These are phyloP conservation scores for Rhizopogon sp. DNA, from an alignment of 768 basidiomycete species.

Conservation along the genomic window DNA sequence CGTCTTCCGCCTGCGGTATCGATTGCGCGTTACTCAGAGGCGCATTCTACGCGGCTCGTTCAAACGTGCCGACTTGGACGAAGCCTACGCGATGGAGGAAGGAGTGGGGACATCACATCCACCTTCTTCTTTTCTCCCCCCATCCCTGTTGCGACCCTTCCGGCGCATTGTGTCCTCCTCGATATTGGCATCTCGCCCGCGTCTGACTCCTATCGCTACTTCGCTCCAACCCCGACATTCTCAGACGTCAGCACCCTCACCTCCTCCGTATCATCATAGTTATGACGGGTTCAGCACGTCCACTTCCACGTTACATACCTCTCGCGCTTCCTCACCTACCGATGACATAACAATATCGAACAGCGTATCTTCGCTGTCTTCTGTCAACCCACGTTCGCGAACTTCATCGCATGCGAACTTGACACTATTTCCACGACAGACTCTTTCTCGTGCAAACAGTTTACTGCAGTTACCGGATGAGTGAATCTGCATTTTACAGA, in stretches of 20 bases:
- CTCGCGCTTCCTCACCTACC: conserved; percentile 26
- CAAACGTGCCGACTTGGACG: conserved; percentile 21
- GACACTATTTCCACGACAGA: conserved; percentile 43
- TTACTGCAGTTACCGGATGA: conserved; percentile 7
- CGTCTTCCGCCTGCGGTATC: conserved; percentile 54
- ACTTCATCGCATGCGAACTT: conserved; percentile 66
- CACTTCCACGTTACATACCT: conserved; percentile 27
- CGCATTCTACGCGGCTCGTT: conserved; percentile 39
- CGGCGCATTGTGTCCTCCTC: conserved; percentile 22
- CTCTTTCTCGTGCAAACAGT: conserved; percentile 31
- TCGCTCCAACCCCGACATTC: conserved; percentile 1
- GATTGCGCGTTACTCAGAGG: conserved; percentile 39
- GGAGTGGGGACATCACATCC: conserved; percentile 13
- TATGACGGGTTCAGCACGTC: conserved; percentile 24
- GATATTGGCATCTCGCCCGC: conserved; percentile 13
- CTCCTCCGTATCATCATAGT: conserved; percentile 14
- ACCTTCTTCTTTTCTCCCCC: conserved; percentile 15
- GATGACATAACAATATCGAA: conserved; percentile 17
- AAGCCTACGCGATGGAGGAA: conserved; percentile 46
- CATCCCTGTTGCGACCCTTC: conserved; percentile 22
- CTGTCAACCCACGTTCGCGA: conserved; percentile 48
- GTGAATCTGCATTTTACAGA: not conserved
- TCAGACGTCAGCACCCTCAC: conserved; percentile 8
- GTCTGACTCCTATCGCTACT: conserved; percentile 16
- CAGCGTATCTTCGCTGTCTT: conserved; percentile 23